Evolutionary conservation across 129 eudicot genomes (phyloP), one percentile per base, ranked within the genome.

Genomic region (Flaveria linearis): DNA sequence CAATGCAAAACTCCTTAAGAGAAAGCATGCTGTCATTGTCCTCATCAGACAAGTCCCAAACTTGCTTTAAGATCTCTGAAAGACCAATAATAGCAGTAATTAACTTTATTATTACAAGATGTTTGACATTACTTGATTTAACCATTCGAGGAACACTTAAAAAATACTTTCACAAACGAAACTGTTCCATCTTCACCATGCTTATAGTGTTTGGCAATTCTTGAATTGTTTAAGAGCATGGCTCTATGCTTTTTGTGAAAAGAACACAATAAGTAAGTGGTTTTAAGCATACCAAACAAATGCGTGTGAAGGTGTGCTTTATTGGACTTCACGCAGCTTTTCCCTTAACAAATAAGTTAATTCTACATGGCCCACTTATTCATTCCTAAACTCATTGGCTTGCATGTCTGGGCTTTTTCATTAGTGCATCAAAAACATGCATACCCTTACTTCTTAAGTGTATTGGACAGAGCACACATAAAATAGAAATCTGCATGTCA

Each of bases 11-110:
- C 74, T 93, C 98, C 81, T 83, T 88, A 72, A 86, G 77, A 78
- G 98, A 88, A 84, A 93, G 97, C 98, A 90, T 93, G 84, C 98
- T 87, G 73, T 93, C 98, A 82, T 85, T 85, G 69, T 93, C 98
- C 83, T 93, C 96, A 81, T 93, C 98, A 74, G 97, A 90, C 71
- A 93, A 81, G 85, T 93, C 97, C 98, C 98, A 93, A 30, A 90
- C 97, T 86, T 88, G 97, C 84, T 78, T 93, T 74, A 93, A 77
- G 80, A 93, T 78, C 90, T 92, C 97, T 92, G 86, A 79, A 79
- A 56, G 53, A 83, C 63, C 42, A 82, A 77, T 7, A 52, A 64
- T 45, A 71, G 7, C 30, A 22, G 26, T 28, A 43, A 42, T 43
- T 6, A 17, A 68, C 52, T 55, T 53, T 77, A 45, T 10, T 30